Percentiles rank a stretch among this genome's conserved stretches.
These are phyloP conservation scores for Thymus quinquecostatus DNA, from an alignment of 257 asterid species.

Conservation along the genomic window DNA sequence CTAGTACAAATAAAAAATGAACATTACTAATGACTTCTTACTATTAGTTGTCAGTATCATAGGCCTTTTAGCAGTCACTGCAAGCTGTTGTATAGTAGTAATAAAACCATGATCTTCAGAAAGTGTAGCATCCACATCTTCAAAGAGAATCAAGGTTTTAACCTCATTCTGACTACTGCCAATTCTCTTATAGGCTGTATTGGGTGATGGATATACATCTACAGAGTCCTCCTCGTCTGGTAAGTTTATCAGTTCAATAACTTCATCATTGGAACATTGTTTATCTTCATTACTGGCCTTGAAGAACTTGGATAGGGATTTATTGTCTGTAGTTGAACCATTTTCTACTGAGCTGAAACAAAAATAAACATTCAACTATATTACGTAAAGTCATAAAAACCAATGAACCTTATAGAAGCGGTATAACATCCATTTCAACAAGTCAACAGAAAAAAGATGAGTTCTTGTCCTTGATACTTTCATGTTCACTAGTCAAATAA, in stretches of 20 bases:
- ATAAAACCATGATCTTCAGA: constrained; percentile 86
- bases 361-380: constrained; percentile 28
- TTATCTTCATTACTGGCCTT: constrained; percentile 38
- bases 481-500: constrained; percentile 7
- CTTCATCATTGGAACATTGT: constrained; percentile 48
- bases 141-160: constrained; percentile 85
- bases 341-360: constrained; percentile 64
- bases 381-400: constrained; percentile 25
- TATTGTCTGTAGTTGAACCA: constrained; percentile 39
- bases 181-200: constrained; percentile 38
- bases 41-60: constrained; percentile 95
- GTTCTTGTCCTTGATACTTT: background rate
- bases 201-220: constrained; percentile 39
- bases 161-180: constrained; percentile 44
- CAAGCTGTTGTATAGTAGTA: constrained; percentile 82
- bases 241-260: constrained; percentile 46
- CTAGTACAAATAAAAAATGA: constrained; percentile 19
- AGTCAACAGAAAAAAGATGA: constrained; percentile 13
- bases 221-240: constrained; percentile 55
- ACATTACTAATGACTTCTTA: constrained; percentile 47
- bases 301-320: constrained; percentile 42
- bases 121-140: constrained; percentile 88
- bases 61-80: constrained; percentile 91
- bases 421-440: constrained; percentile 9
- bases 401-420: background rate